A percentile compares a stretch with the other conserved stretches of the same genome.
Evolutionary conservation across 2,329 filamentous ascomycete genomes (phyloP).

Genomic region (Fusarium begoniae): DNA sequence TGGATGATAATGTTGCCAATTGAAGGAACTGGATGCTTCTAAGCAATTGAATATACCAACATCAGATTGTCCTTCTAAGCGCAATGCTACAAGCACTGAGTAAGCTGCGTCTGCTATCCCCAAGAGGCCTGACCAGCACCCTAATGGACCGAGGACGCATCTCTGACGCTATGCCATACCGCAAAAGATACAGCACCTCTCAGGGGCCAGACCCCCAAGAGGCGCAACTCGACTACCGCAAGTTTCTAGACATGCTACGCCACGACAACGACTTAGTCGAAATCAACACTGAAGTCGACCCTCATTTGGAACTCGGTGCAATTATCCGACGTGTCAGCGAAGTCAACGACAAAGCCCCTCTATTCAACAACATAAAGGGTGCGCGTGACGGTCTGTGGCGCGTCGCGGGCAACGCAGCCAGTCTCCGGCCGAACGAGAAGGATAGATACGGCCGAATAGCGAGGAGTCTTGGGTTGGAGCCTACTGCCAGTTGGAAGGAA

Average conservation of each 20-base stretch:
- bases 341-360: conserved; percentile 55
- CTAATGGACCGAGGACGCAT: not conserved
- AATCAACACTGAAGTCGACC: conserved; percentile 53
- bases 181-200: not conserved
- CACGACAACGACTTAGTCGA: conserved; percentile 55
- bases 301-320: conserved; percentile 56
- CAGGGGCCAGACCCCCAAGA: not conserved
- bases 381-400: conserved; percentile 52
- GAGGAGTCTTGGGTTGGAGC: conserved; percentile 46
- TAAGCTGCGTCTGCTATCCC: not conserved
- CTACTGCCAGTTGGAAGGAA: not conserved
- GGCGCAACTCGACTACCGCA: conserved; percentile 23
- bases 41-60: not conserved
- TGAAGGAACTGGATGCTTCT: not conserved
- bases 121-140: not conserved
- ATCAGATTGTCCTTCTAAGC: not conserved
- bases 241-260: conserved; percentile 8
- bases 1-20: not conserved
- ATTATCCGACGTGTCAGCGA: conserved; percentile 58
- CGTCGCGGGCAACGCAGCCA: conserved; percentile 57
- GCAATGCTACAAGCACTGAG: not conserved
- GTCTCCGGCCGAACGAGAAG: conserved; percentile 41
- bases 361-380: conserved; percentile 62
- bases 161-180: not conserved
- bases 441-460: conserved; percentile 53